phyloP scores from a whole-genome alignment of 2,329 filamentous ascomycete species.

The Ascochyta clinopodiicola region DNA sequence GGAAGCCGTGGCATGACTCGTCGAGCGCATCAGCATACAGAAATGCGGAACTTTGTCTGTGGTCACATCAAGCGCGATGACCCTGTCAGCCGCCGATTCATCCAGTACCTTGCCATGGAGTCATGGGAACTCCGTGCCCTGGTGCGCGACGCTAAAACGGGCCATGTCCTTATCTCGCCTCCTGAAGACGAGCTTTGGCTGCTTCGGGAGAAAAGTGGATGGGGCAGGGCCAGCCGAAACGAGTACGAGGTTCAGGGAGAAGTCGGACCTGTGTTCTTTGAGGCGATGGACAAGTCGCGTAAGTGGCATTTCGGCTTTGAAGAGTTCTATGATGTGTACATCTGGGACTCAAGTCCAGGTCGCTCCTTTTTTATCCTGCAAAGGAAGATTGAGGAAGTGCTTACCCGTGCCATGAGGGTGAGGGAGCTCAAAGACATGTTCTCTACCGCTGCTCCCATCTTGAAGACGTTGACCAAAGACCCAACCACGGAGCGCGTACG shows the following conservation, averaged over 20 bases:
- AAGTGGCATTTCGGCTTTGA: conserved; percentile 52
- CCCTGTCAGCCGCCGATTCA: conserved; percentile 50
- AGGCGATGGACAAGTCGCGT: conserved; percentile 47
- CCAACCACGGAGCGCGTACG: conserved; percentile 43
- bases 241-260: conserved; percentile 47
- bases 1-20: conserved; percentile 43
- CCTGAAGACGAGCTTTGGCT: conserved; percentile 51
- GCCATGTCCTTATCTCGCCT: conserved; percentile 46
- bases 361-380: conserved; percentile 38
- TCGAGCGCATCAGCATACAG: conserved; percentile 43
- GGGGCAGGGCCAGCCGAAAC: conserved; percentile 49
- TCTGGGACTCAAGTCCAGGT: conserved; percentile 51
- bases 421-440: conserved; percentile 41
- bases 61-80: conserved; percentile 53
- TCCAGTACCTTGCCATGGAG: conserved; percentile 53
- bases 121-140: conserved; percentile 46
- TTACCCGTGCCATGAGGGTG: conserved; percentile 49
- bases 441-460: conserved; percentile 39
- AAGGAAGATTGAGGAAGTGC: conserved; percentile 40
- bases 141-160: conserved; percentile 52
- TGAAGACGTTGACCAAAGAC: conserved; percentile 49
- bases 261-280: conserved; percentile 50
- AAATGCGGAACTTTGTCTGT: conserved; percentile 53
- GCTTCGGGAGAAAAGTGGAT: conserved; percentile 47
- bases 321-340: conserved; percentile 53